A percentile compares a stretch with the other conserved stretches of the same genome.
phyloP scores from a whole-genome alignment of 805 yeast species.

The Schizosaccharomyces osmophilus region DNA sequence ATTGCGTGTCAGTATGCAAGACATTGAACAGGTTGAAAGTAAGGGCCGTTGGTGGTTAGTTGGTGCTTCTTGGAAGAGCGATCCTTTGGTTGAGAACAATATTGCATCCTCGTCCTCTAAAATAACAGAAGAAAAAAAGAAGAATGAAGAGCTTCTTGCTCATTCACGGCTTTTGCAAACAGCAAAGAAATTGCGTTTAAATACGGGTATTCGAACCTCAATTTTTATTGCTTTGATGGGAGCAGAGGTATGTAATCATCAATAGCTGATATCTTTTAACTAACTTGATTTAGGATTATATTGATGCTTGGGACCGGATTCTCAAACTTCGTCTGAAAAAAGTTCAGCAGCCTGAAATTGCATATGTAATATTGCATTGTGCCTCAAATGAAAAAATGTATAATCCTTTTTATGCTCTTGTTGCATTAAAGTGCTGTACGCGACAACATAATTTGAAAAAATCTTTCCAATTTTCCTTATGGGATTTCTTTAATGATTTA shows the following conservation, averaged over 20 bases:
- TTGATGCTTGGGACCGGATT: conserved; percentile 63
- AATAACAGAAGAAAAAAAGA: conserved; percentile 19
- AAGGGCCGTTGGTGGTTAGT: conserved; percentile 98
- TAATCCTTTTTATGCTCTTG: conserved; percentile 71
- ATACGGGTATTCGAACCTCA: conserved; percentile 84
- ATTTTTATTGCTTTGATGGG: conserved; percentile 88
- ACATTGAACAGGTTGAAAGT: conserved; percentile 49
- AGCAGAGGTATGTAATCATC: conserved; percentile 22
- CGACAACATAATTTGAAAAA: conserved; percentile 45
- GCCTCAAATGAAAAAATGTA: conserved; percentile 56
- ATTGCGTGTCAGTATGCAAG: conserved; percentile 58
- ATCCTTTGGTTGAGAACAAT: conserved; percentile 10
- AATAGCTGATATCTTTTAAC: not conserved
- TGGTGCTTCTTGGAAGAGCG: conserved; percentile 92
- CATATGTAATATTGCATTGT: conserved; percentile 66
- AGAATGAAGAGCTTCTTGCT: conserved; percentile 69
- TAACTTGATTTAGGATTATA: conserved; percentile 25
- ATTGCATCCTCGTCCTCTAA: conserved; percentile 4
- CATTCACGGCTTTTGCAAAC: conserved; percentile 23
- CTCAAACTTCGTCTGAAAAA: conserved; percentile 59
- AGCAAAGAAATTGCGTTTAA: conserved; percentile 74
- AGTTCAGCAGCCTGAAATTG: conserved; percentile 67
- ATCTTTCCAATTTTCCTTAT: conserved; percentile 65
- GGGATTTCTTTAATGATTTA: conserved; percentile 61
- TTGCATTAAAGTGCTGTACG: conserved; percentile 55